Conservation (phyloP, 2,329 filamentous ascomycete genomes). For the Arthrobotrys conoides region DNA sequence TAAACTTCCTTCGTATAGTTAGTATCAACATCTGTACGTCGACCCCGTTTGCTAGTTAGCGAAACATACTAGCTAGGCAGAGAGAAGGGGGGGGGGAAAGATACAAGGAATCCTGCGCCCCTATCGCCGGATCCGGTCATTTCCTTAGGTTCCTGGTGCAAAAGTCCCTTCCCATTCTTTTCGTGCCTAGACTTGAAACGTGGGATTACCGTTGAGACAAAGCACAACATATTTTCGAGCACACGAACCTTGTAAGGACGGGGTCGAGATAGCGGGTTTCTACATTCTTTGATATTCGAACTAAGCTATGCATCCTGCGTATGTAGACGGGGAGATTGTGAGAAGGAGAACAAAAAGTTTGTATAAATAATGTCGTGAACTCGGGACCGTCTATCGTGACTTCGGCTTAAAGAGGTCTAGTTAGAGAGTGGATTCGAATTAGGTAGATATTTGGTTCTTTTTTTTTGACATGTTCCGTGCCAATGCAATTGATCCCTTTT, state of each 20-base stretch:
- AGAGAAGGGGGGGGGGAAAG: too few species aligned
- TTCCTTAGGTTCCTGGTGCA: slow-evolving; percentile 48
- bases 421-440: too few species aligned
- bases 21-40: background rate
- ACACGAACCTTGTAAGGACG: slow-evolving; percentile 6
- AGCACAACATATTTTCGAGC: slow-evolving; percentile 21
- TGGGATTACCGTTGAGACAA: slow-evolving; percentile 31
- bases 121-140: slow-evolving; percentile 57
- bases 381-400: slow-evolving; percentile 58
- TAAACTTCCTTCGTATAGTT: slow-evolving; percentile 21
- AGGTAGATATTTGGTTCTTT: background rate
- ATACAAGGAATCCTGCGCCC: slow-evolving; percentile 41
- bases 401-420: slow-evolving; percentile 51
- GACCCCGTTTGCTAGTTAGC: slow-evolving; percentile 20
- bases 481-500: slow-evolving; percentile 11
- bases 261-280: background rate
- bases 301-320: background rate
- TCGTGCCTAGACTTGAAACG: slow-evolving; percentile 47
- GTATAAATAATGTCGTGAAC: slow-evolving; percentile 46
- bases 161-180: slow-evolving; percentile 6
- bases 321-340: slow-evolving; percentile 15
- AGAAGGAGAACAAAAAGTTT: slow-evolving; percentile 12
- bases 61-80: slow-evolving; percentile 39
- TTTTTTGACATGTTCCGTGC: slow-evolving; percentile 26
- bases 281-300: background rate